Evolutionary conservation across 257 asterid species (phyloP).

Genomic region (Leonotis leonurus): DNA sequence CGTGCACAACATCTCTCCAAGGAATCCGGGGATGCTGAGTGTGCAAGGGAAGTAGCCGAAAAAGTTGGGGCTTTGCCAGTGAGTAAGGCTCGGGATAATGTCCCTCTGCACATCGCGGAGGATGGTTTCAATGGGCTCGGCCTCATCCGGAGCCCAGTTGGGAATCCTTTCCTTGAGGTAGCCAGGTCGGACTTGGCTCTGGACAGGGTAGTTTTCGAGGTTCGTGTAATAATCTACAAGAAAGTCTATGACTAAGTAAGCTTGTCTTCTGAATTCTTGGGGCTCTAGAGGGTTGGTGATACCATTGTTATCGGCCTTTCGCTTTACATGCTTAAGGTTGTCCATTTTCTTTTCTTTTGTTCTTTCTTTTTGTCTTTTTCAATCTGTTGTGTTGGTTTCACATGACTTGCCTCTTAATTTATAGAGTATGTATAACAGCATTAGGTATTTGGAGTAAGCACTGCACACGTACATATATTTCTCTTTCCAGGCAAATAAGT

Average conservation of each 20-base stretch:
- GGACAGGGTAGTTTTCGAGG: slow-evolving; percentile 47
- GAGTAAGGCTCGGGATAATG: slow-evolving; percentile 61
- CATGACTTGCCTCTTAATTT: no score
- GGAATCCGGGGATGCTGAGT: slow-evolving; percentile 59
- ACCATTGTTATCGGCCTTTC: not conserved
- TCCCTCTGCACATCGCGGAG: slow-evolving; percentile 38
- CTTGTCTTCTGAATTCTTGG: slow-evolving; percentile 45
- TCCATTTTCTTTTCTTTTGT: no score
- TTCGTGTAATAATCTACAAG: slow-evolving; percentile 50
- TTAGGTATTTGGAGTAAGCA: no score
- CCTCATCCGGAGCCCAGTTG: slow-evolving; percentile 30
- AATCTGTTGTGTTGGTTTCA: no score
- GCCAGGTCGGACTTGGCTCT: slow-evolving; percentile 63
- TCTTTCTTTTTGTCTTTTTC: no score
- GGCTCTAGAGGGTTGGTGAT: slow-evolving; percentile 44
- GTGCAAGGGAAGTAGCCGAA: slow-evolving; percentile 54
- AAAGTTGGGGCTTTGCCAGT: slow-evolving; percentile 71
- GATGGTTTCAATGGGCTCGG: slow-evolving; percentile 51
- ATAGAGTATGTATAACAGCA: no score
- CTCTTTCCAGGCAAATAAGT: no score
- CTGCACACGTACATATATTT: no score
- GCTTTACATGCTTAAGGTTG: no score
- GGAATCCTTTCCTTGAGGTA: slow-evolving; percentile 41
- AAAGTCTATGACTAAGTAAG: slow-evolving; percentile 42
- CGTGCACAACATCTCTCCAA: slow-evolving; percentile 59